Base-by-base conservation (phyloP, 2,329 filamentous ascomycete species). In the Alternaria arborescens region DNA sequence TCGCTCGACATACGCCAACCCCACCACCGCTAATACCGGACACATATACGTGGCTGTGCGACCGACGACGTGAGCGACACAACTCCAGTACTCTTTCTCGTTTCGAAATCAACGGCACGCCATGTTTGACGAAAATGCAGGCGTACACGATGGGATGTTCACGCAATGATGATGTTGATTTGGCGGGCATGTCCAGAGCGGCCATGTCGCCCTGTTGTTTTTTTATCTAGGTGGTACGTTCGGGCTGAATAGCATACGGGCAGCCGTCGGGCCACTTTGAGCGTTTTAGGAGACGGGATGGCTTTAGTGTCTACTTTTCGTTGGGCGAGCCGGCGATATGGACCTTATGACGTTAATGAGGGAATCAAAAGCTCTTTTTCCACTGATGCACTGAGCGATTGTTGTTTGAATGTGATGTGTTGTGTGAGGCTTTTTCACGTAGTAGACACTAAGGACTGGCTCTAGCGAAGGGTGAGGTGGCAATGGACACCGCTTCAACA, bases 351-450 rank as follows among this genome's bases (percentile, higher is more conserved):
- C 60, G 70, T 73, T 72, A 72, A 75, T 71, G 73, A 77, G 74
- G 68, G 70, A 78, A 77, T 77, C 68, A 78, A 78, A 78, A 78
- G 75, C 74, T 76, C 68, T 74, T 71, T 68, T 66, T 66, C 22
- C 53, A 60, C 40, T 57, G 51, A 36, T 40, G 34, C 16, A 16
- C 46, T 52, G 26, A 44, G 26, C 51, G 52, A 24, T 41, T 22
- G 5, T 16, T 22, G 32, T 26, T 34, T 42, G 48, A 38, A n/a
- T 34, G 24, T 58, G 44, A 43, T 34, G 22, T 18, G 22, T n/a
- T 59, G 43, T 38, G 22, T 43, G 40, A 28, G 46, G 54, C 18
- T 36, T 57, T 34, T 51, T 51, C 40, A 57, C 14, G 44, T 50
- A 56, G 28, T 30, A 30, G 14, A 55, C 40, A 51, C 46, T 57